These are phyloP conservation scores for Yamadazyma atmosphaerica DNA, from an alignment of 1,139 yeast species.

Conservation along the genomic window DNA sequence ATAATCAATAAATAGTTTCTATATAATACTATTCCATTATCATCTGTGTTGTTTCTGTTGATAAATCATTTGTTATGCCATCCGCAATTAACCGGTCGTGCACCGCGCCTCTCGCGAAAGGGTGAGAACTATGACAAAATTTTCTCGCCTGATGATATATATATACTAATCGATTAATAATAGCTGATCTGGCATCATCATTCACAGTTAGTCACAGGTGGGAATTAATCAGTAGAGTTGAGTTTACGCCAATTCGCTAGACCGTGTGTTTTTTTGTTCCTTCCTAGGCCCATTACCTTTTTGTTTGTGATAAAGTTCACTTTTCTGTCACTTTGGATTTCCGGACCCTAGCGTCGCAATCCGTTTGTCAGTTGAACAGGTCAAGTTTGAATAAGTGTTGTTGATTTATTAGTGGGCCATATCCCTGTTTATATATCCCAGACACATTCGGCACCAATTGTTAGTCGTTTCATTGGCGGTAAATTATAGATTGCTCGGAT, in stretches of 20 bases:
- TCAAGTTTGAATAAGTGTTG: too few relatives aligned
- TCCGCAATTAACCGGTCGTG: constrained; percentile 3
- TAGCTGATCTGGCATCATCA: background rate
- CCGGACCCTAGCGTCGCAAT: too few relatives aligned
- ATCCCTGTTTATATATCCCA: too few relatives aligned
- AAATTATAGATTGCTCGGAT: background rate
- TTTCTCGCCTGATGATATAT: background rate
- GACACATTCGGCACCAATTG: too few relatives aligned
- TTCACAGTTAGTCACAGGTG: background rate
- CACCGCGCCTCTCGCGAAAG: constrained; percentile 6
- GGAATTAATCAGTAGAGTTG: background rate
- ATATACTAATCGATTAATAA: background rate
- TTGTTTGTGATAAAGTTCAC: too few relatives aligned
- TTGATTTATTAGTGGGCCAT: too few relatives aligned
- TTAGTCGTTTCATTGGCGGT: background rate
- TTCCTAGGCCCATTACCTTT: too few relatives aligned
- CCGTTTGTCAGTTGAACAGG: too few relatives aligned
- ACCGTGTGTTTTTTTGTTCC: background rate
- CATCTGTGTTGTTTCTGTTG: too few relatives aligned
- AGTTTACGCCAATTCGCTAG: background rate
- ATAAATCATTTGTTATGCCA: too few relatives aligned
- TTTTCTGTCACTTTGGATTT: too few relatives aligned
- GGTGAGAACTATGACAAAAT: constrained; percentile 9
- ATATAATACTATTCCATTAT: too few relatives aligned
- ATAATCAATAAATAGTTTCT: background rate